Base-by-base conservation (phyloP, 768 basidiomycete species). In the Suillus ampliporus region DNA sequence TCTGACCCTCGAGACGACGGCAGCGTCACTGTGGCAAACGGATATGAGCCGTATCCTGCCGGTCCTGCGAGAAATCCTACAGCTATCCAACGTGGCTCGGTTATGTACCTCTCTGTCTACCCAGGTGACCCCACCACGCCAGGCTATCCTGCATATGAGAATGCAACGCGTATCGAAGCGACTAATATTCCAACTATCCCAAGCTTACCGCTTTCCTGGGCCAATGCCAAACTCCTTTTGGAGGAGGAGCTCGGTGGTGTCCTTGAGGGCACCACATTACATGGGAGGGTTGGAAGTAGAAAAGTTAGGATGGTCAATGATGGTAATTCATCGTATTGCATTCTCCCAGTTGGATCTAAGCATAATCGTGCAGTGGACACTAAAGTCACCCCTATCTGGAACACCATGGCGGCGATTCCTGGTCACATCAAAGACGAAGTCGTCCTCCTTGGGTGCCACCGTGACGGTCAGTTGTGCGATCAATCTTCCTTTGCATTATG, bases 161-260 rank as follows among this genome's bases (percentile, higher is more conserved):
- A 95, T 69, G 86, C 87, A 43, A 89, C 90, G 14, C 84, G 91
- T 52, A 78, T 76, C 34, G 84, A 84, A 40, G 84, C 81, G 23
- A 77, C 74, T 47, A 92, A 89, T 67, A 84, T 90, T 41, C 91
- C 92, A 2, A 74, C 71, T 19, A 94, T 95, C 64, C 92, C 93
- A 1, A 94, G 92, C 69, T 75, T 98, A n/a, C 97, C 97, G 1
- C 86, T 97, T 65, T 93, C 91, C 0, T 96, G 92, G 89, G 77
- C 81, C 51, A 97, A 95, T 70, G 95, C 94, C 1, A 75, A 88
- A 64, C 81, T 83, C 17, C 77, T 95, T 9, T 77, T 95, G 10
- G 80, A 75, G 46, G 74, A 84, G 61, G 85, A 86, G 67, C 83
- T 87, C 44, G 80, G 75, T 5, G 76, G 77, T 17, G 65, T 81